Evolutionary conservation across 495 filamentous ascomycete species (phyloP), one percentile per base, ranked within the genome.

Genomic region (Xylaria nigripes): DNA sequence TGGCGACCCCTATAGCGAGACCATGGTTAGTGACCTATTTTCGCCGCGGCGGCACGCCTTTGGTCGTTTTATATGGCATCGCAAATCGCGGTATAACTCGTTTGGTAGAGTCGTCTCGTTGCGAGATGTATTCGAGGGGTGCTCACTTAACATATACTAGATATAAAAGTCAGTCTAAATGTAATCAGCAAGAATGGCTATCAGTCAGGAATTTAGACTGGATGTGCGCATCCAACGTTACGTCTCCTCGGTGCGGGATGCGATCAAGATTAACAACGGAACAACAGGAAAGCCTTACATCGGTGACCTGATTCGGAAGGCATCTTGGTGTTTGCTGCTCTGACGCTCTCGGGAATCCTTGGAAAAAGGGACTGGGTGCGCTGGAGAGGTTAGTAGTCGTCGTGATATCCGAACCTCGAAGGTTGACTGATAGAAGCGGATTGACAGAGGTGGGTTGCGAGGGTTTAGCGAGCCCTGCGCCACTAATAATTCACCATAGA

Each of bases 111-210:
- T 44, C 46, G 53, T 38, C 12, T 34, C 51, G 34, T 27, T 41
- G 25, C 10, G 23, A 44, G 2, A 27, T 25, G 25, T 30, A 18
- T 21, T 49, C 21, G 36, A 42, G 38, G 38, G 16, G 21, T 42
- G 18, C 86, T 87, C 77, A 91, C 89, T 94, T 93, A 71, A 94
- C 90, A 70, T 93, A 95, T 76, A 95, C 86, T 93, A 75, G 16
- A 68, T 24, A 57, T 54, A 45, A 61, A 61, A 50, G 59, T 73
- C 70, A 68, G 72, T 61, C 61, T 24, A 50, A 47, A 44, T 36
- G 7, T 15, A 29, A 49, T 44, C 25, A 21, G 3, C 21, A 15
- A 1, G 12, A 10, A 23, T 16, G 18, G 18, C 13, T 3, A 24
- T 23, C 27, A 27, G 18, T 32, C n/a, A 12, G 16, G 32, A 42